These are phyloP conservation scores for Polytolypa hystricis DNA, from an alignment of 2,329 filamentous ascomycete species.

Conservation along the genomic window DNA sequence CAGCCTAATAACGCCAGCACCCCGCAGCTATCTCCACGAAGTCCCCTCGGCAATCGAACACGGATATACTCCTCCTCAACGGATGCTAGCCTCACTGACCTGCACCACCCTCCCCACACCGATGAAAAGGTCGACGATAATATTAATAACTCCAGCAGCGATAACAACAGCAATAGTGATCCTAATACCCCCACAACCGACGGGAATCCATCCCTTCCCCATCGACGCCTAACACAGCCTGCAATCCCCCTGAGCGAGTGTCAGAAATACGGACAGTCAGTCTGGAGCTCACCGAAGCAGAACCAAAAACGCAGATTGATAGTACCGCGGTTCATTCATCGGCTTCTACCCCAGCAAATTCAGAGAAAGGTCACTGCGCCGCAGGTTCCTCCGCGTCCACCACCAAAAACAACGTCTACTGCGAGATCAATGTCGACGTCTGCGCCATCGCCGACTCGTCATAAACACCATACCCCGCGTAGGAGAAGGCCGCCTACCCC, in stretches of 20 bases:
- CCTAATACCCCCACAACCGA: background rate
- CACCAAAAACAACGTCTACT: no score
- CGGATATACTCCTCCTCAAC: conserved; percentile 8
- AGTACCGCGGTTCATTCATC: background rate
- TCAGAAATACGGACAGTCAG: conserved; percentile 18
- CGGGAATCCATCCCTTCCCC: conserved; percentile 1
- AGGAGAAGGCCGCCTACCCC: background rate
- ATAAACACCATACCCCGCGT: no score
- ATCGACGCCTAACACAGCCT: conserved; percentile 9
- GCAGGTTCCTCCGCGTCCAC: background rate
- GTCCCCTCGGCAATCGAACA: conserved; percentile 2
- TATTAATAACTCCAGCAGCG: no score
- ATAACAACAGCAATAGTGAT: background rate
- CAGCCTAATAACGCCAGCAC: no score
- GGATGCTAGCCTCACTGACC: background rate
- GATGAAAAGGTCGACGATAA: background rate
- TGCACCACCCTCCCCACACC: background rate
- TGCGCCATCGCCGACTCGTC: no score
- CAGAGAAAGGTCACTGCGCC: conserved; percentile 2
- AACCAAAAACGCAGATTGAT: background rate
- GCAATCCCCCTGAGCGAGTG: conserved; percentile 20
- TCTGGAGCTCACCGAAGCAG: conserved; percentile 7
- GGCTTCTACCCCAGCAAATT: background rate
- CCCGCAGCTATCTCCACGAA: background rate
- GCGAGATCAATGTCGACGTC: no score